Base-by-base conservation (phyloP, 2,329 filamentous ascomycete genomes). In the Parafenestella ontariensis region DNA sequence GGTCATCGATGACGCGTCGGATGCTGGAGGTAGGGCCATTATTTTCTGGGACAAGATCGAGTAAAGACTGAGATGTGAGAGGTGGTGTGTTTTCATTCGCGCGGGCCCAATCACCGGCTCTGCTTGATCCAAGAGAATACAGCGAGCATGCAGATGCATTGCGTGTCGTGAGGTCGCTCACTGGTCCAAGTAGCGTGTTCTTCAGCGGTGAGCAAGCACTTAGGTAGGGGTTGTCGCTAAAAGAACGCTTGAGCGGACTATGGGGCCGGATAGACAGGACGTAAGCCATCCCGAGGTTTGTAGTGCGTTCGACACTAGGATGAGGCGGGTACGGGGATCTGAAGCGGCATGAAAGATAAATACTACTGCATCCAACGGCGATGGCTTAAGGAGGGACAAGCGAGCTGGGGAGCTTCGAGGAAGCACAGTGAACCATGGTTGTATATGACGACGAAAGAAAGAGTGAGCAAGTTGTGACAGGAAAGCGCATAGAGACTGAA, bases 241-340 rank as follows among this genome's bases (percentile, higher is more conserved):
- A 77, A 50, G 75, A 76, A 48, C 74, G 73, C 62, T 78, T 76
- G 59, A 77, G 66, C 9, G 76, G 74, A 54, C 72, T 77, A 41
- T 72, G 70, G 15, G 74, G 69, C 29, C 68, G 72, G 45, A 78
- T 66, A 37, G 76, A 75, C 53, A 77, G 69, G 54, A 77, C 68
- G 60, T 72, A 77, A 49, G 75, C 74, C 75, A 78, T 78, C 43
- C 62, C 54, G 52, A 47, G 33, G 33, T 39, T 48, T 56, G 41
- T 40, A 46, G 53, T 53, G 59, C 40, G 54, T 41, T 53, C 54
- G 53, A 55, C 59, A 63, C 68, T 69, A 56, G 50, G 58, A 61
- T 59, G 56, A 58, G 61, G 54, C 33, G 61, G 39, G 58, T 58
- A 56, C 54, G 56, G 59, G 58, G 49, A 58, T 58, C 47, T 59